Percentiles rank a stretch among this genome's conserved stretches.
Evolutionary conservation across 257 asterid genomes (phyloP).

Genomic region (Solanum acaule): DNA sequence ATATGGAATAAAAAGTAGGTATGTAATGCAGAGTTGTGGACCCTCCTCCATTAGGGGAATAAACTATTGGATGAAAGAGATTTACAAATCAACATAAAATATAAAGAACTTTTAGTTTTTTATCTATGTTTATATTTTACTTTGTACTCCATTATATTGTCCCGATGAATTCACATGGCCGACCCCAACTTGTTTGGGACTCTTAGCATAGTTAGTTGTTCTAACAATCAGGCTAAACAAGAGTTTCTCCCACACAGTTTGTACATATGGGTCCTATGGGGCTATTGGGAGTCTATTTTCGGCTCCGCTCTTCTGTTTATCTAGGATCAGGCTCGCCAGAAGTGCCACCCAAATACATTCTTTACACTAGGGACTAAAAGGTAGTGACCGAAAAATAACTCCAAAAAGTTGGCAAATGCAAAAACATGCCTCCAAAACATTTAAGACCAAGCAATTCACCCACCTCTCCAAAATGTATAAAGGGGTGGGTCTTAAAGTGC

Average conservation of each 20-base stretch:
- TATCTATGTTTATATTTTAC: conserved; percentile 14
- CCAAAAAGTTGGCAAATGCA: background rate
- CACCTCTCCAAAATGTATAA: background rate
- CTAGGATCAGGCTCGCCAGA: background rate
- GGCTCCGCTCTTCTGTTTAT: background rate
- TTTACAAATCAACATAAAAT: conserved; percentile 36
- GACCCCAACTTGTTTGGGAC: background rate
- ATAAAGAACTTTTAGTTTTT: conserved; percentile 4
- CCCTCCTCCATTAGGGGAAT: conserved; percentile 33
- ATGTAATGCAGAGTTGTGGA: conserved; percentile 37
- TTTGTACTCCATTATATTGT: background rate
- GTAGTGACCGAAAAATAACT: background rate
- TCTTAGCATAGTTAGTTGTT: background rate
- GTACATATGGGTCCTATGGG: background rate
- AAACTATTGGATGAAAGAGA: conserved; percentile 61
- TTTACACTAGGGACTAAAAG: background rate
- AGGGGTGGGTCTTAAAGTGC: conserved; percentile 16
- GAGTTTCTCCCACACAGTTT: background rate
- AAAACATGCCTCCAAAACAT: conserved; percentile 3
- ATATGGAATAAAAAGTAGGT: conserved; percentile 43
- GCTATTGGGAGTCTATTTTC: background rate
- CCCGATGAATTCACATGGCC: background rate
- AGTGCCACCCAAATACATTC: background rate
- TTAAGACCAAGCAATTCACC: conserved; percentile 10
- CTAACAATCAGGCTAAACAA: background rate